Evolutionary conservation across 2,329 filamentous ascomycete species (phyloP), one percentile per base, ranked within the genome.

Genomic region (Penicillium brasilianum): DNA sequence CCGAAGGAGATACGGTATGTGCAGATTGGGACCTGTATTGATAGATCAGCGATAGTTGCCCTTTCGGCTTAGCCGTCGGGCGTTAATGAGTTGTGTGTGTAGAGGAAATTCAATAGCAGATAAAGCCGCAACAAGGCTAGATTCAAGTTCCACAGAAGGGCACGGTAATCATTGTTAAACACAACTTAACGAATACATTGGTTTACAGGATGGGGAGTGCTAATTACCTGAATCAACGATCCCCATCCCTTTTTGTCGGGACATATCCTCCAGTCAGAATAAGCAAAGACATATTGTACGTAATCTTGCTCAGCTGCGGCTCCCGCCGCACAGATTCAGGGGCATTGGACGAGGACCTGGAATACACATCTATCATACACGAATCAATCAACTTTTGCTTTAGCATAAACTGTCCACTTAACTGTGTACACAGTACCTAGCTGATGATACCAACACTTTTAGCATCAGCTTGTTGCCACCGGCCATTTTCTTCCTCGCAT

Each of bases 31-130:
- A 54, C 51, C 7, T 54, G 36, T 58, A 57, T 58, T 25, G 36
- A 43, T 66, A 66, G 62, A 59, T 54, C 28, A 67, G 56, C 39
- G 46, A 65, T 64, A 69, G 66, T 70, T 70, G 65, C 66, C 65
- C 68, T 70, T 60, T 69, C 68, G 66, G 68, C 43, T 66, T 18
- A 64, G 67, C 66, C 66, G 62, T 66, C 64, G 64, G 67, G 66
- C 66, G 64, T 69, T 54, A 54, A 54, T 54, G 22, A 54, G 43
- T 54, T 54, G 51, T 54, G 51, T 54, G 51, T 54, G 36, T 68
- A n/a, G n/a, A n/a, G n/a, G n/a, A n/a, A n/a, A n/a, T n/a, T n/a
- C n/a, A n/a, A n/a, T n/a, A n/a, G n/a, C n/a, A n/a, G n/a, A n/a
- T n/a, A n/a, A n/a, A n/a, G n/a, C n/a, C n/a, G n/a, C n/a, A n/a